phyloP scores from a whole-genome alignment of 2,329 filamentous ascomycete genomes.

The Gliomastix tumulicola region DNA sequence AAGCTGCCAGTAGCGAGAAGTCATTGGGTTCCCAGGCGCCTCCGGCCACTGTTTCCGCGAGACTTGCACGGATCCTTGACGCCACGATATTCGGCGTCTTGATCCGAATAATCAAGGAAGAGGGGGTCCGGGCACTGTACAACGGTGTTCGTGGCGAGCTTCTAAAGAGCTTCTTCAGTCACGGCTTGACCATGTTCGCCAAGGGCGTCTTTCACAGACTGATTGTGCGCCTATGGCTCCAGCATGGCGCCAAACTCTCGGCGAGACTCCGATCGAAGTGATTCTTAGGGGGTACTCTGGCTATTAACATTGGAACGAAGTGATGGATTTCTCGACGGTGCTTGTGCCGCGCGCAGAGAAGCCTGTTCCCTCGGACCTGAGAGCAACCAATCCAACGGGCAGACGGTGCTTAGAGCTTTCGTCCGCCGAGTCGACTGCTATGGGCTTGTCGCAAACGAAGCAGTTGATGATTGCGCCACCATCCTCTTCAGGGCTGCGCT shows the following conservation, averaged over 20 bases:
- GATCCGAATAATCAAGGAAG: constrained; percentile 46
- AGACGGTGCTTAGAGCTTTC: constrained; percentile 44
- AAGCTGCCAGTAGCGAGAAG: constrained; percentile 1
- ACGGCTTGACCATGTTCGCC: constrained; percentile 80
- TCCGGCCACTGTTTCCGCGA: constrained; percentile 4
- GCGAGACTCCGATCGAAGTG: too few species aligned
- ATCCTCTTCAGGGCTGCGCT: background rate
- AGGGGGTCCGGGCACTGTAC: constrained; percentile 67
- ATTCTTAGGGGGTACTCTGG: too few species aligned
- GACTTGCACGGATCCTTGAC: constrained; percentile 15
- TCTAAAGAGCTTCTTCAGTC: constrained; percentile 75
- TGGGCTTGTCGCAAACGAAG: constrained; percentile 78
- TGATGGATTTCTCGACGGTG: constrained; percentile 69
- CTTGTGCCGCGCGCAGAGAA: constrained; percentile 85
- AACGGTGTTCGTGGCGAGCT: constrained; percentile 71
- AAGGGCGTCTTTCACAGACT: constrained; percentile 71
- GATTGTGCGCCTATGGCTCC: constrained; percentile 66
- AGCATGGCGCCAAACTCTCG: constrained; percentile 24
- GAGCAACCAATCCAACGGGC: constrained; percentile 66
- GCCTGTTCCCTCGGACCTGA: constrained; percentile 83
- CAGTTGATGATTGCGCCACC: constrained; percentile 48
- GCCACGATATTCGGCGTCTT: constrained; percentile 58
- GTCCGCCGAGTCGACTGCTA: constrained; percentile 47
- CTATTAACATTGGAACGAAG: constrained; percentile 83
- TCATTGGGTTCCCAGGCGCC: constrained; percentile 5